These are phyloP conservation scores for Diplotaxis tenuifolia DNA, from an alignment of 345 rosid species.

Conservation along the genomic window DNA sequence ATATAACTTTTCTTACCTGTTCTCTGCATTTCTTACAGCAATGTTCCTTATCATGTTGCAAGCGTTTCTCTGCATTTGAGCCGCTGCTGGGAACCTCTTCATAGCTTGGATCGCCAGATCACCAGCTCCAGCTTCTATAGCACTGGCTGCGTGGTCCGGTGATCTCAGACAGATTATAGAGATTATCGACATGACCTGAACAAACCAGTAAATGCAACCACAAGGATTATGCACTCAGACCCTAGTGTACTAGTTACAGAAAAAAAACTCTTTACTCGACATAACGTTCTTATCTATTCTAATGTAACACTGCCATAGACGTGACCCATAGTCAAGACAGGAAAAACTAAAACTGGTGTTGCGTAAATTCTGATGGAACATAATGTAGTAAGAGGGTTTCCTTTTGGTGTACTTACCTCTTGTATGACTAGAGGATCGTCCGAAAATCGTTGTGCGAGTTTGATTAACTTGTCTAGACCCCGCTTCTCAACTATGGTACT, in stretches of 20 bases:
- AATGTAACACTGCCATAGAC: not conserved
- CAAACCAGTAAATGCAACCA: not conserved
- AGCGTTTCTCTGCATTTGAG: conserved; percentile 65
- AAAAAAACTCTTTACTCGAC: conserved; percentile 1
- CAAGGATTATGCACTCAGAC: not conserved
- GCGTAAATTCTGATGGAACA: not conserved
- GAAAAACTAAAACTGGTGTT: not conserved
- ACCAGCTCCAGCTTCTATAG: conserved; percentile 94
- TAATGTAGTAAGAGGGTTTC: not conserved
- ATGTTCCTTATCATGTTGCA: conserved; percentile 94
- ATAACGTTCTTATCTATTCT: not conserved
- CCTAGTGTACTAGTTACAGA: not conserved
- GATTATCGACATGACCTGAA: conserved; percentile 75
- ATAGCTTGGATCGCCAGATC: conserved; percentile 83
- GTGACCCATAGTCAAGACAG: not conserved
- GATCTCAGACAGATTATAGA: conserved; percentile 81
- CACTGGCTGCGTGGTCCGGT: conserved; percentile 77
- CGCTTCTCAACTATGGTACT: conserved; percentile 69
- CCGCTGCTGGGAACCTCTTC: conserved; percentile 65
- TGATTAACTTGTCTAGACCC: conserved; percentile 68
- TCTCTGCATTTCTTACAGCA: conserved; percentile 75
- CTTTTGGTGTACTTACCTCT: conserved; percentile 54
- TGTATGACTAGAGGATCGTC: conserved; percentile 81
- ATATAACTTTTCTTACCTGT: conserved; percentile 49
- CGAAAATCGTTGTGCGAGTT: conserved; percentile 62